Evolutionary conservation across 192 early-diverging fungal species (phyloP).

Genomic region (Dimargaris cristalligena): DNA sequence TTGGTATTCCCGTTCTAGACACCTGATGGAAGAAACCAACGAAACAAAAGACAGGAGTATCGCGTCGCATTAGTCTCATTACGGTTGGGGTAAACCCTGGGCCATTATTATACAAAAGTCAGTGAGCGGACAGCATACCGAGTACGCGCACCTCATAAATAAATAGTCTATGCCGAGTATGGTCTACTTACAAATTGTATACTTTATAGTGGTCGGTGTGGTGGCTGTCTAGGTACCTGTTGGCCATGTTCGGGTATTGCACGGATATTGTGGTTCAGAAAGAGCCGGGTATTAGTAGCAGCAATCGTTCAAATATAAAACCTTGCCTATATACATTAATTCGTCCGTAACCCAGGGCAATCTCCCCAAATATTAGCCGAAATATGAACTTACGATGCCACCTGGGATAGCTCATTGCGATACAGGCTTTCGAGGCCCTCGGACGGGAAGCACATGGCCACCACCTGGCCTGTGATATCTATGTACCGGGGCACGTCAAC

Average conservation of each 20-base stretch:
- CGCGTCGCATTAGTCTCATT: not conserved
- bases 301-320: not conserved
- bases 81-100: not conserved
- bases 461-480: slow-evolving; percentile 30
- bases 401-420: slow-evolving; percentile 33
- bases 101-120: too few species aligned
- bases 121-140: too few species aligned
- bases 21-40: slow-evolving; percentile 13
- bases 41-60: not conserved
- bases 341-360: not conserved
- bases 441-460: slow-evolving; percentile 43
- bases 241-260: too few species aligned
- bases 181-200: slow-evolving; percentile 43
- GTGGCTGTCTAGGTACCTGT: slow-evolving; percentile 32
- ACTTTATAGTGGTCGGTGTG: slow-evolving; percentile 37
- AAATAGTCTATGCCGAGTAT: too few species aligned
- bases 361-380: not conserved
- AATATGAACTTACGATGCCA: slow-evolving; percentile 25
- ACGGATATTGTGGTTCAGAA: too few species aligned
- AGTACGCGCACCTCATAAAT: too few species aligned
- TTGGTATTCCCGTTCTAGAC: slow-evolving; percentile 34
- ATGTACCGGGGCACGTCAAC: not conserved
- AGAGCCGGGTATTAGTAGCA: not conserved
- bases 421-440: slow-evolving; percentile 32
- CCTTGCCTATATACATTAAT: not conserved